Base-by-base conservation (phyloP, 1,284 basidiomycete species). In the Pterulicium gracile region DNA sequence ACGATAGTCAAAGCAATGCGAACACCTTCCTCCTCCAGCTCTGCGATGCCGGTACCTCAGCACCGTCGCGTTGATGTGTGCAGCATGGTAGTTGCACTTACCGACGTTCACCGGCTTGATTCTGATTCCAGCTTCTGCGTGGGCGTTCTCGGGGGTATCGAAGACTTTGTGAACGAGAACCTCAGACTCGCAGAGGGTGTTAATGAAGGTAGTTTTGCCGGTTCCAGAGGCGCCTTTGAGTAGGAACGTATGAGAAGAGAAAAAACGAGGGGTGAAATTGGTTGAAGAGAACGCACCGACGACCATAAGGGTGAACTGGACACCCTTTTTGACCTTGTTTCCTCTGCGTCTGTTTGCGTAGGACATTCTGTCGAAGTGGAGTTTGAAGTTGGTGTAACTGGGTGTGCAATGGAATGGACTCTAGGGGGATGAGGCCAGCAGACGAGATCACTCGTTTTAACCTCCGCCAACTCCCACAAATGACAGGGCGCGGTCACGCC, bases 11-110 rank as follows among this genome's bases (percentile, higher is more conserved):
- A 73, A 21, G 94, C 92, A 61, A 99, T 97, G 55, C 95, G 88
- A 54, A 98, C 89, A 39, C 96, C 96, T 56, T 99, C 96, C 65
- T 98, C 95, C 58, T 98, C 96, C 50, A 99, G 81, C 66, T 99
- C 95, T 92, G 59, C 22, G n/a, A n/a, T n/a, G n/a, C n/a, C n/a
- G 50, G 48, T 44, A 21, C 24, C 40, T n/a, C n/a, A n/a, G n/a
- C n/a, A n/a, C n/a, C n/a, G n/a, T n/a, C n/a, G n/a, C n/a, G n/a
- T n/a, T n/a, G n/a, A n/a, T n/a, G n/a, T n/a, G n/a, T n/a, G n/a
- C n/a, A n/a, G n/a, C n/a, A n/a, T n/a, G 27, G 45, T 42, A 45
- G 45, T 35, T 39, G 27, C 46, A 74, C 90, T 54, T 54, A 91
- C 89, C 91, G 56, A 98, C 89, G 63, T 89, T 92, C 64, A 81